A percentile compares a stretch with the other conserved stretches of the same genome.
Conservation (phyloP, 495 filamentous ascomycete species). For the Penicillium steckii region DNA sequence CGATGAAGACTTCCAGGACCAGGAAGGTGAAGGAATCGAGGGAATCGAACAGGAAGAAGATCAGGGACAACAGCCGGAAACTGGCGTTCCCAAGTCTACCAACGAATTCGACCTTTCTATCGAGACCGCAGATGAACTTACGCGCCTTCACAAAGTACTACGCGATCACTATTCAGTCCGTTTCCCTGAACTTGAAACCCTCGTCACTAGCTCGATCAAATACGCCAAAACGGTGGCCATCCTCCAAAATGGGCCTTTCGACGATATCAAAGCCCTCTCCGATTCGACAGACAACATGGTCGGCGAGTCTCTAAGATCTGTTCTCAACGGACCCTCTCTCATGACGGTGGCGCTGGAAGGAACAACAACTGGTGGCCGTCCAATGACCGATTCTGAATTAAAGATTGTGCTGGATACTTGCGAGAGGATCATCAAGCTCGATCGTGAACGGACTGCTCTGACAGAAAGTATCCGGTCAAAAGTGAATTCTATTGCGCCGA, state of each 20-base stretch:
- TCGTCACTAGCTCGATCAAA: conserved; percentile 87
- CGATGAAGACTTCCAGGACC: conserved; percentile 30
- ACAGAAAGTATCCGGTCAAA: conserved; percentile 97
- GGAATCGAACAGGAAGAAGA: conserved; percentile 28
- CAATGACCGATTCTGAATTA: conserved; percentile 73
- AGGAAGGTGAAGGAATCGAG: conserved; percentile 27
- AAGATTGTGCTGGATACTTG: conserved; percentile 74
- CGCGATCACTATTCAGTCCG: conserved; percentile 92
- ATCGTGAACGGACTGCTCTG: conserved; percentile 80
- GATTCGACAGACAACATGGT: conserved; percentile 72
- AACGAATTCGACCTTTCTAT: conserved; percentile 94
- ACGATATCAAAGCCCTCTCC: conserved; percentile 75
- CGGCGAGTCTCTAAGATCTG: conserved; percentile 67
- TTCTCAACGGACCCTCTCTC: conserved; percentile 83
- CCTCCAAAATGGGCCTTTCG: conserved; percentile 88
- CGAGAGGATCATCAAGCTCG: conserved; percentile 81
- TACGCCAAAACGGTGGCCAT: conserved; percentile 96
- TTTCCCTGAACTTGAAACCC: conserved; percentile 93
- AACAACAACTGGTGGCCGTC: conserved; percentile 78
- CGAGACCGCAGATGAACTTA: conserved; percentile 86
- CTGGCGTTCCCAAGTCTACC: conserved; percentile 39
- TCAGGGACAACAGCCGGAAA: conserved; percentile 28
- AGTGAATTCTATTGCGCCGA: conserved; percentile 94
- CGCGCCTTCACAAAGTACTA: conserved; percentile 91
- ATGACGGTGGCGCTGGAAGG: conserved; percentile 98